Base-by-base conservation (phyloP, 805 yeast genomes). In the Dipodascus geniculatus region DNA sequence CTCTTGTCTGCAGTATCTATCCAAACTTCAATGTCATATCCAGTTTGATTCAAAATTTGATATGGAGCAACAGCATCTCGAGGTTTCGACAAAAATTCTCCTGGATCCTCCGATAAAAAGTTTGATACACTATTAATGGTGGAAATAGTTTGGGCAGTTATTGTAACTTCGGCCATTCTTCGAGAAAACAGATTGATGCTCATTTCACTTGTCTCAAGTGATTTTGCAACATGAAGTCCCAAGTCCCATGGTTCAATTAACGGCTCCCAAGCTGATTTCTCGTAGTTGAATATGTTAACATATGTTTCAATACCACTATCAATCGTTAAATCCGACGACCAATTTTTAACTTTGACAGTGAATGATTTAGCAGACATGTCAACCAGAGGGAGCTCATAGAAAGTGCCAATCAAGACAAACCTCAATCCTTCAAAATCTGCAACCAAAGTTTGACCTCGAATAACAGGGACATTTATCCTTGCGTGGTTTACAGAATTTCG, bases 201-300 rank as follows among this genome's bases (percentile, higher is more conserved):
- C 19, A 78, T 71, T 3, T 76, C 72, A 3, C 74, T 74, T 0
- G 80, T 76, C 14, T 72, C 73, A 9, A 58, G 51, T 9, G 62
- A 55, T 52, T 77, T 78, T 0, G 86, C 73, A 1, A 85, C 79
- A 64, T 85, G 87, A 11, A 87, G 68, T 0, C 87, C 81, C 51
- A 91, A 72, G 3, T 87, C 83, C 86, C 96, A 85, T 0, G 91
- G 83, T 63, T 93, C 99, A 51, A 93, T 66, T 49, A 93, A 71
- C 0, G 99, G 97, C 62, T 93, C 98, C 98, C 97, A 90, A 0
- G 88, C 78, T 0, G 96, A 88, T 57, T 85, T 80, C 0, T 96
- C 79, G 65, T 88, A 88, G 66, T 90, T 90, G 73, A 84, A 90
- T 22, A 89, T 80, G 66, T 88, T 90, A 6, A 84, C 75, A 57